Conservation (phyloP, 164 flowering plant species). For the Malania oleifera region DNA sequence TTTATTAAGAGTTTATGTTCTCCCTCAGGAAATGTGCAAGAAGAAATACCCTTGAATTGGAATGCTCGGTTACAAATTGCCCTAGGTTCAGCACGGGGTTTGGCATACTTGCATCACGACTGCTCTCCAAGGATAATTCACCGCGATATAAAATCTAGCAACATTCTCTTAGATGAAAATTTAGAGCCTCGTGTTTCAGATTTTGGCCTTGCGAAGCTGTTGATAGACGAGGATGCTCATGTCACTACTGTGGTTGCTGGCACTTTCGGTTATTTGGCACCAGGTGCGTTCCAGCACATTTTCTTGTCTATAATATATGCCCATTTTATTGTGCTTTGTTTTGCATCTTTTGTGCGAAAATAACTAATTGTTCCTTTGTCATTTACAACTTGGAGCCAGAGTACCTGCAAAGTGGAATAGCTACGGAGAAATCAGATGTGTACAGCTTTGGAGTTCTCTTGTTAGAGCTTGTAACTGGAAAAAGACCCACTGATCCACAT, state of each 20-base stretch:
- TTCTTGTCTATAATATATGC: background rate
- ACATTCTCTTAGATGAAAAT: constrained; percentile 86
- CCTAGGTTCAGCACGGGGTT: constrained; percentile 82
- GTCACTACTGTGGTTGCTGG: constrained; percentile 97
- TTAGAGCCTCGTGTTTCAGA: constrained; percentile 89
- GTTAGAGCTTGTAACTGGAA: constrained; percentile 94
- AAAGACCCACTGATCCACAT: constrained; percentile 86
- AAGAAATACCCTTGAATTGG: constrained; percentile 52
- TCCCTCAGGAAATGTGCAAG: constrained; percentile 31
- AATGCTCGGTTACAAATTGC: constrained; percentile 69
- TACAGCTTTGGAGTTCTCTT: constrained; percentile 96
- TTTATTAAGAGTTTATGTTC: background rate
- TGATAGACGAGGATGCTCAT: constrained; percentile 89
- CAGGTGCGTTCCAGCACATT: constrained; percentile 40
- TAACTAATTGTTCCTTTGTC: background rate
- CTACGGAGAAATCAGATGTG: constrained; percentile 88
- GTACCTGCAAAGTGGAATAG: constrained; percentile 88
- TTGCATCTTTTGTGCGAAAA: background rate
- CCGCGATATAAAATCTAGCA: constrained; percentile 92
- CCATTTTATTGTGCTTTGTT: background rate
- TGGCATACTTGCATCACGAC: constrained; percentile 93
- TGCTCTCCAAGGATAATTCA: constrained; percentile 84
- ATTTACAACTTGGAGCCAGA: constrained; percentile 31
- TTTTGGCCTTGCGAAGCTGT: constrained; percentile 94
- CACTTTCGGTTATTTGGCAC: constrained; percentile 94